Evolutionary conservation across 208 protist genomes (phyloP), one percentile per base, ranked within the genome.

Genomic region (Zelonia costaricensis): DNA sequence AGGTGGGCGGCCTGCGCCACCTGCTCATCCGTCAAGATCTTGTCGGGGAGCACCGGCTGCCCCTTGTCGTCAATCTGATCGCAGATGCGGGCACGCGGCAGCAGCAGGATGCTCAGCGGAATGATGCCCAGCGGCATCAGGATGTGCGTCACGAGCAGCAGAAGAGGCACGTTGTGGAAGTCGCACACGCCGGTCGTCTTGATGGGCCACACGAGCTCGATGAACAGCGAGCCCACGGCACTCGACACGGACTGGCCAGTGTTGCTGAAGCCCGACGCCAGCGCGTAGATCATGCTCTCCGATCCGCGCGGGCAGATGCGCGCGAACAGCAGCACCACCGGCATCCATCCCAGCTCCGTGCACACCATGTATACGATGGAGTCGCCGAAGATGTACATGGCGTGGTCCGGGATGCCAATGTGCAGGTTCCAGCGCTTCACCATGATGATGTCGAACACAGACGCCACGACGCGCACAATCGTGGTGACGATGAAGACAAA

Each of bases 351-450:
- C 10, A 94, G 60, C 56, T 81, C 64, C 44, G 74, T 78, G 54
- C 63, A 75, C 30, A 86, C 70, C 69, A 90, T 47, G 38, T 77
- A 82, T 3, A 93, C 67, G 18, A 91, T 75, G 12, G 65, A 66
- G 51, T 92, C 74, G 28, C 86, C 83, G 23, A 91, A 39, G 48
- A 92, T 74, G 73, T 82, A 91, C 62, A 87, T 82, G 35, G 74
- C 73, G 39, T 84, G 62, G 46, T 89, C 82, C 2, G 65, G 75
- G 35, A 86, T 75, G 43, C 66, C 54, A 18, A 74, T 61, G 20
- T 49, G 45, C 8, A 49, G 38, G 69, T 87, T 91, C 81, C 80
- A 91, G 46, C 85, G 81, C 65, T 80, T 55, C 30, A 87, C 82
- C 20, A 87, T 81, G 52, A 87, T 71, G 20, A 89, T 46, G 46